Conservation (phyloP, 1,284 basidiomycete species). For the Xanthoconium separans region DNA sequence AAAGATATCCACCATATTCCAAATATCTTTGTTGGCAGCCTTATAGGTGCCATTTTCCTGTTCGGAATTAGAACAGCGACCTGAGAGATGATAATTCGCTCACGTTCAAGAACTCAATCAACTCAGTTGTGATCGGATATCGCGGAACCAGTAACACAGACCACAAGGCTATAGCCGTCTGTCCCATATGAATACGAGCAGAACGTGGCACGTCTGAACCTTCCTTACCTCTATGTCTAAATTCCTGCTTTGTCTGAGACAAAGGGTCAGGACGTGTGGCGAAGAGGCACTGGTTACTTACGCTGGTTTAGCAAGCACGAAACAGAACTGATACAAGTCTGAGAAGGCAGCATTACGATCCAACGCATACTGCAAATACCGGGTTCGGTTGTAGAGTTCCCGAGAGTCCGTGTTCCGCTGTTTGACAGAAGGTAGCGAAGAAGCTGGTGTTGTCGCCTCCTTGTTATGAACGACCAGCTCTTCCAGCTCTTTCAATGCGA, state of each 20-base stretch:
- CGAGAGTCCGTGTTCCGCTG: constrained; percentile 26
- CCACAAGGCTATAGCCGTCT: constrained; percentile 76
- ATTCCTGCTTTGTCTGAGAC: constrained; percentile 59
- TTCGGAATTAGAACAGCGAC: constrained; percentile 5
- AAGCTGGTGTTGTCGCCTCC: constrained; percentile 29
- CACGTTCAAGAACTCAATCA: constrained; percentile 65
- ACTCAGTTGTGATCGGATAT: constrained; percentile 60
- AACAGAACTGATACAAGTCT: constrained; percentile 68
- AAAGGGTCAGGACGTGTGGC: constrained; percentile 3
- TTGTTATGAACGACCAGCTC: constrained; percentile 56
- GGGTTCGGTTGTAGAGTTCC: constrained; percentile 55
- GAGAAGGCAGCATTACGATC: constrained; percentile 54
- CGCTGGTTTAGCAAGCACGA: constrained; percentile 65
- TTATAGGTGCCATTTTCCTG: constrained; percentile 67
- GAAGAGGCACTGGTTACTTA: constrained; percentile 36
- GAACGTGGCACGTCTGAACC: constrained; percentile 2
- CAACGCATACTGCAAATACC: constrained; percentile 49
- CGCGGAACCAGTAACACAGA: constrained; percentile 62
- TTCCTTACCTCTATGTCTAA: constrained; percentile 74
- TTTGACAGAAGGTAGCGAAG: constrained; percentile 34
- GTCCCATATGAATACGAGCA: constrained; percentile 13
- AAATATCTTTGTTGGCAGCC: constrained; percentile 79
- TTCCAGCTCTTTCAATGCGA: constrained; percentile 59
- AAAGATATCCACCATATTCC: constrained; percentile 65
- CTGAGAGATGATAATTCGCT: constrained; percentile 22